phyloP scores from a whole-genome alignment of 306 rosid species.

The Cucurbita moschata region DNA sequence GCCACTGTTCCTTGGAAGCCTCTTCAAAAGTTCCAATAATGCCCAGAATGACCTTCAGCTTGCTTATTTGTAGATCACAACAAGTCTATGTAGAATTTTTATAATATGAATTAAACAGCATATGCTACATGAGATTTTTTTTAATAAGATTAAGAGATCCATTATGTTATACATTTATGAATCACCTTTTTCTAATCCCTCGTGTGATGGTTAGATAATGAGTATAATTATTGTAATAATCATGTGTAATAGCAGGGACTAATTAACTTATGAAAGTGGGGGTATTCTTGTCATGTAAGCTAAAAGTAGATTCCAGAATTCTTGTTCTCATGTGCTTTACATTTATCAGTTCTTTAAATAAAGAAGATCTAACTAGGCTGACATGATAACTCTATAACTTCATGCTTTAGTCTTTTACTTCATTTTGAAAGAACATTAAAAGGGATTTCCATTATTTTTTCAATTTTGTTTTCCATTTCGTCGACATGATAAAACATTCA shows the following conservation, averaged over 20 bases:
- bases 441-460: background rate
- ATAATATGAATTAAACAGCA: background rate
- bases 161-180: background rate
- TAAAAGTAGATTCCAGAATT: constrained; percentile 49
- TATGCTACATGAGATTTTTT: background rate
- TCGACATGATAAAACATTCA: background rate
- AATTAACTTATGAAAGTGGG: constrained; percentile 18
- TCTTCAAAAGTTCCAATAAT: constrained; percentile 36
- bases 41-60: constrained; percentile 22
- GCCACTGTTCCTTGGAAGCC: constrained; percentile 44
- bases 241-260: constrained; percentile 11
- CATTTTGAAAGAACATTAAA: constrained; percentile 1
- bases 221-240: constrained; percentile 2
- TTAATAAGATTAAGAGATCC: background rate
- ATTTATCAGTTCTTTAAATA: constrained; percentile 29
- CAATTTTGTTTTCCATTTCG: background rate
- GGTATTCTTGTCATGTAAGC: constrained; percentile 36
- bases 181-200: constrained; percentile 8
- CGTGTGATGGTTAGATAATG: constrained; percentile 14
- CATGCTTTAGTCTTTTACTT: constrained; percentile 7
- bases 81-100: background rate
- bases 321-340: constrained; percentile 32
- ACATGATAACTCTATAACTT: constrained; percentile 16
- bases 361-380: constrained; percentile 26
- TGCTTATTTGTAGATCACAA: background rate